phyloP scores from a whole-genome alignment of 2,329 filamentous ascomycete genomes.

The Metarhizium rileyi region DNA sequence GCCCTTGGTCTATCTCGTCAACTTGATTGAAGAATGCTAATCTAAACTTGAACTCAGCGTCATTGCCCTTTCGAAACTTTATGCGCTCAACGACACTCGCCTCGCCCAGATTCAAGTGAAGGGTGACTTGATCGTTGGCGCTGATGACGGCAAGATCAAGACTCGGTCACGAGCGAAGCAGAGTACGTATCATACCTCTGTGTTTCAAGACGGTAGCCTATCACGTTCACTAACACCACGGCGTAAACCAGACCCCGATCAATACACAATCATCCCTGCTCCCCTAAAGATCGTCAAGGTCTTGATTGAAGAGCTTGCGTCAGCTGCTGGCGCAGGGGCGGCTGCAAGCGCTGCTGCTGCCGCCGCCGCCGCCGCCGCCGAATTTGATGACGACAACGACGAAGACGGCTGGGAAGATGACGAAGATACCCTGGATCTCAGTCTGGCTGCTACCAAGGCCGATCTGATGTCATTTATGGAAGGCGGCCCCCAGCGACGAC shows the following conservation, averaged over 20 bases:
- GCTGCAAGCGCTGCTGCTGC: slow-evolving; percentile 54
- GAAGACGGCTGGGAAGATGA: slow-evolving; percentile 89
- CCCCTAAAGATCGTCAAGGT: slow-evolving; percentile 95
- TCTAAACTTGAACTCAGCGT: slow-evolving; percentile 45
- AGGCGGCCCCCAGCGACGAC: slow-evolving; percentile 49
- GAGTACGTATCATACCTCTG: slow-evolving; percentile 40
- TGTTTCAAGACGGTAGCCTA: neutral
- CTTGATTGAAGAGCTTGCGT: slow-evolving; percentile 81
- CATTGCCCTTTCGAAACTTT: slow-evolving; percentile 86
- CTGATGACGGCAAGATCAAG: slow-evolving; percentile 72
- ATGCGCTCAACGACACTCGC: slow-evolving; percentile 74
- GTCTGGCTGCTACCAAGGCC: slow-evolving; percentile 53
- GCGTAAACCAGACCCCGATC: slow-evolving; percentile 60
- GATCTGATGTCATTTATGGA: slow-evolving; percentile 75
- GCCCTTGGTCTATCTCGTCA: neutral
- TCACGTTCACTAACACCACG: neutral
- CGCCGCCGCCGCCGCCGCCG: slow-evolving; percentile 49
- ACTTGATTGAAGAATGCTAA: neutral
- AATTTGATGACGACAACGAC: slow-evolving; percentile 55
- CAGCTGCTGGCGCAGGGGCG: slow-evolving; percentile 58
- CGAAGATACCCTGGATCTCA: slow-evolving; percentile 66
- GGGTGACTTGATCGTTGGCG: slow-evolving; percentile 77
- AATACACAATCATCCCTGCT: slow-evolving; percentile 78
- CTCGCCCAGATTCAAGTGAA: slow-evolving; percentile 74
- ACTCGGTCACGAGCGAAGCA: slow-evolving; percentile 82